Conservation (phyloP, 192 early-diverging fungal genomes). For the Fimicolochytrium jonesii region DNA sequence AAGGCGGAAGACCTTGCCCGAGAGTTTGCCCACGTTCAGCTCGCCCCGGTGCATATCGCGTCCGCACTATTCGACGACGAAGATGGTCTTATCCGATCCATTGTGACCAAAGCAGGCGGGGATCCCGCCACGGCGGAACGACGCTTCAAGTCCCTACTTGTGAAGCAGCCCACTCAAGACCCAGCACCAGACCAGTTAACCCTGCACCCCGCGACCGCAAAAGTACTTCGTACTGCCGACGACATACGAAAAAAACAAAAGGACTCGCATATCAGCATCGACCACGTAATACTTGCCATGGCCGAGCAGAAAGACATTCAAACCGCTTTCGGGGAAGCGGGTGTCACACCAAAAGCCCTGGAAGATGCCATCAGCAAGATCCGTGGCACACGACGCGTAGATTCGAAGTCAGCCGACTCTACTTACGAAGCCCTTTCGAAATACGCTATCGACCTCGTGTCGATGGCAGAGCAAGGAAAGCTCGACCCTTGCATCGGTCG, state of each 20-base stretch:
- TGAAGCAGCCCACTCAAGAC: slow-evolving; percentile 77
- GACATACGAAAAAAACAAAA: slow-evolving; percentile 80
- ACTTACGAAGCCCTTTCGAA: slow-evolving; percentile 90
- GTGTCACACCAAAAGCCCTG: slow-evolving; percentile 65
- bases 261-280: slow-evolving; percentile 82
- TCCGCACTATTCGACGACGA: slow-evolving; percentile 74
- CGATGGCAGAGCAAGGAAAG: slow-evolving; percentile 79
- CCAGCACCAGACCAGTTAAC: slow-evolving; percentile 76
- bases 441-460: slow-evolving; percentile 88
- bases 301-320: slow-evolving; percentile 61
- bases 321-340: slow-evolving; percentile 61
- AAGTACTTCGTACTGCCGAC: slow-evolving; percentile 70
- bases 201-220: slow-evolving; percentile 56
- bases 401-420: slow-evolving; percentile 79
- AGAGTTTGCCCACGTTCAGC: slow-evolving; percentile 69
- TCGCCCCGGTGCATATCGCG: slow-evolving; percentile 80
- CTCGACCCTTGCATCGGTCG: slow-evolving; percentile 96
- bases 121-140: slow-evolving; percentile 74
- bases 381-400: slow-evolving; percentile 79
- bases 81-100: slow-evolving; percentile 73
- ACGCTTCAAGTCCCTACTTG: slow-evolving; percentile 68
- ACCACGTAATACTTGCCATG: slow-evolving; percentile 86
- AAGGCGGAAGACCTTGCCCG: slow-evolving; percentile 50
- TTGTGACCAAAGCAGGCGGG: slow-evolving; percentile 80
- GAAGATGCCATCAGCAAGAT: slow-evolving; percentile 71